These are phyloP conservation scores for Alternaria viburni DNA, from an alignment of 2,329 filamentous ascomycete genomes.

Conservation along the genomic window DNA sequence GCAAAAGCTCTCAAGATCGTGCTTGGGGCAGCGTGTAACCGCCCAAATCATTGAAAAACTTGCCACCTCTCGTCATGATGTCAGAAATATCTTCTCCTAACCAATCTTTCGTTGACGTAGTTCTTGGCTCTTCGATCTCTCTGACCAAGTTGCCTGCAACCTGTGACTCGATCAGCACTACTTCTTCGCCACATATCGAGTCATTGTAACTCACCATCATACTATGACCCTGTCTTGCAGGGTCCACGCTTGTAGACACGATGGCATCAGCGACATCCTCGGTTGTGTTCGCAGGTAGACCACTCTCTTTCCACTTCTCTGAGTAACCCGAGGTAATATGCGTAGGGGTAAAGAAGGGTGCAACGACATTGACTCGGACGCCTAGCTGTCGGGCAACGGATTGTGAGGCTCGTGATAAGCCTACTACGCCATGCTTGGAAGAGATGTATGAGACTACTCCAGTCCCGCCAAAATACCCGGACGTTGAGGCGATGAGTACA, in stretches of 20 bases:
- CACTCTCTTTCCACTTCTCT: slow-evolving; percentile 46
- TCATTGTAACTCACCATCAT: slow-evolving; percentile 31
- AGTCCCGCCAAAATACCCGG: slow-evolving; percentile 54
- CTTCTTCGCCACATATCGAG: background rate
- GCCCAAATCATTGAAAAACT: slow-evolving; percentile 45
- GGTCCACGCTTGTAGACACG: slow-evolving; percentile 47
- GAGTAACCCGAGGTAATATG: slow-evolving; percentile 51
- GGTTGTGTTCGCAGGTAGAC: slow-evolving; percentile 52
- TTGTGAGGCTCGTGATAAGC: slow-evolving; percentile 50
- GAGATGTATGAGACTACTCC: slow-evolving; percentile 53
- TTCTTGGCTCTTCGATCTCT: slow-evolving; percentile 41
- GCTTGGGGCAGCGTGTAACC: slow-evolving; percentile 45
- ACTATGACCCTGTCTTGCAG: slow-evolving; percentile 33
- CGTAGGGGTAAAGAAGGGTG: slow-evolving; percentile 57
- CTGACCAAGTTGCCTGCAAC: slow-evolving; percentile 35
- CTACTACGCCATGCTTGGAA: slow-evolving; percentile 53
- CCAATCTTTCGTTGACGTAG: slow-evolving; percentile 37
- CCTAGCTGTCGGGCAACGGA: slow-evolving; percentile 40
- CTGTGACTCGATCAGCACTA: slow-evolving; percentile 14
- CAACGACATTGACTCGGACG: slow-evolving; percentile 55
- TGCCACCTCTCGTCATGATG: slow-evolving; percentile 40
- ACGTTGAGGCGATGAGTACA: slow-evolving; percentile 51
- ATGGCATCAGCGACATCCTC: slow-evolving; percentile 54
- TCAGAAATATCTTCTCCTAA: slow-evolving; percentile 43
- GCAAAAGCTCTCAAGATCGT: slow-evolving; percentile 9